Base-by-base conservation (phyloP, 345 rosid species). In the Orychophragmus violaceus region DNA sequence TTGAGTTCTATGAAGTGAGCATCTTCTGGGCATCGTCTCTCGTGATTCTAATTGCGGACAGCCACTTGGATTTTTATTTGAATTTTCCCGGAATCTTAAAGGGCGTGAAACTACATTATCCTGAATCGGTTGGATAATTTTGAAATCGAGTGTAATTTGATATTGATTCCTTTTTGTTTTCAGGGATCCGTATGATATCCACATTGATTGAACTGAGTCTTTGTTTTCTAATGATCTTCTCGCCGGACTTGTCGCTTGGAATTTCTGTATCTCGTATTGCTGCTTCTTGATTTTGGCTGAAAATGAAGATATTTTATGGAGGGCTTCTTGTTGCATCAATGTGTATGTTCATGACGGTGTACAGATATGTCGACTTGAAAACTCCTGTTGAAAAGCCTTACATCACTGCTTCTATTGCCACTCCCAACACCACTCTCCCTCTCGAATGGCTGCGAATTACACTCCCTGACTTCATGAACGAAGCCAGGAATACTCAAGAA, bases 241-340 rank as follows among this genome's bases (percentile, higher is more conserved):
- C 30, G 5, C 21, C 18, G 9, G 33, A 37, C 3, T 30, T 19
- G 10, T 67, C 2, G 58, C 11, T 2, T 30, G 65, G 65, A 54
- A 18, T 25, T 51, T 55, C 60, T 74, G 68, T 30, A 27, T 62
- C 50, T 46, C 29, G 50, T 63, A 60, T 19, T 52, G 3, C 2
- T 12, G 35, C 52, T 59, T 28, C 46, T 61, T 52, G 63, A 62
- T 45, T 63, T 66, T 33, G 56, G 63, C 78, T 84, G 70, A 69
- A 81, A 68, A 90, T 94, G 99, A 94, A 84, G 95, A 87, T 75
- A 77, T 84, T 97, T 84, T 82, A 88, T 3, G 89, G 89, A 9
- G 87, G 88, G 41, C 79, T 84, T 63, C 24, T 90, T 51, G 54
- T 88, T 81, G 81, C 81, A 22, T 91, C 99, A 63, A 51, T 94